Base-by-base conservation (phyloP, 768 basidiomycete species). In the Exsudoporus frostii region DNA sequence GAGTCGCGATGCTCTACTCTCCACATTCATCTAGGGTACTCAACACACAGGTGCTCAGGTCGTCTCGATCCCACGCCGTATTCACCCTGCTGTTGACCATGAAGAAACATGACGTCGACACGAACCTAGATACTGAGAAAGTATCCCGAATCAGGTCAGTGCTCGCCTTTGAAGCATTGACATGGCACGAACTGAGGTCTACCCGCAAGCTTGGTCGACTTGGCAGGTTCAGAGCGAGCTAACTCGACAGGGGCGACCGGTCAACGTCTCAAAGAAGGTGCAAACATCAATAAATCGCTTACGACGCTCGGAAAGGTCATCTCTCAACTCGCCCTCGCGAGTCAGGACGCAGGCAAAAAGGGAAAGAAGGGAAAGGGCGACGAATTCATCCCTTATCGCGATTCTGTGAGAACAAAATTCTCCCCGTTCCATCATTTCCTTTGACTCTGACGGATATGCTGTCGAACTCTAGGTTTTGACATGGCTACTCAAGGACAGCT, bases 231-330 rank as follows among this genome's bases (percentile, higher is more conserved):
- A 11, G 96, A 99, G 71, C 81, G 96, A 58, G 97, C 97, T 17
- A 97, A 97, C 63, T 95, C 94, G 11, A 98, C 97, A 11, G 97
- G 97, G 36, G 97, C 97, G 30, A 98, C 97, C 1, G 96, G 96
- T 2, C 87, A 92, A 64, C 85, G 95, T 44, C 76, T 99, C 53
- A 98, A 98, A 73, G 96, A 98, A 76, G 96, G 96, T 51, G 94
- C 93, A 36, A 94, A 98, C 71, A 98, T 98, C 77, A 99, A 98
- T 74, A 98, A 97, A 73, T 96, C 93, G 3, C 80, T 99, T 33
- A 99, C 97, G 4, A 98, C 96, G 3, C 84, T 99, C 14, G 96
- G 96, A 8, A 97, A 98, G 70, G 97, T 99, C 71, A 99, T 99
- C 55, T 90, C 96, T 20, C 79, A 90, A 1, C 84, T 99, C 20